Percentiles rank a stretch among this genome's conserved stretches.
Evolutionary conservation across 176 grass and related monocot species (phyloP).

Genomic region (Oryza punctata): DNA sequence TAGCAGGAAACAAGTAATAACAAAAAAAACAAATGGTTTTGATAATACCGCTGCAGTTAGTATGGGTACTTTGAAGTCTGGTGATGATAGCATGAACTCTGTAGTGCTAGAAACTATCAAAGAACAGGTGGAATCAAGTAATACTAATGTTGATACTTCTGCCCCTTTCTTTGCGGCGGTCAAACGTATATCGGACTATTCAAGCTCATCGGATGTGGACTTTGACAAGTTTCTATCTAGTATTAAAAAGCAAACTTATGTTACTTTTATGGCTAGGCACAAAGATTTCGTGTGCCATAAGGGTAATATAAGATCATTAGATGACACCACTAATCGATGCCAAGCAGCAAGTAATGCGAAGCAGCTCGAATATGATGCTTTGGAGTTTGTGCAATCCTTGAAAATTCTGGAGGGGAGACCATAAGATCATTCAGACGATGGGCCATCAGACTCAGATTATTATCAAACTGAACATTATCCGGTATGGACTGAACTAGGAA

Average conservation of each 20-base stretch:
- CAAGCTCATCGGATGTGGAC: too few relatives aligned
- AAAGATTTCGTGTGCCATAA: conserved; percentile 16
- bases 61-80: background rate
- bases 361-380: conserved; percentile 40
- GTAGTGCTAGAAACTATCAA: conserved; percentile 4
- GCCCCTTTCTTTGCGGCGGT: background rate
- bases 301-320: conserved; percentile 1
- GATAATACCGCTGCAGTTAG: background rate
- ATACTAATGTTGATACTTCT: conserved; percentile 19
- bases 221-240: too few relatives aligned
- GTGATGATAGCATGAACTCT: conserved; percentile 19
- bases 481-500: conserved; percentile 37
- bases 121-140: conserved; percentile 24
- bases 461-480: background rate
- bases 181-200: background rate
- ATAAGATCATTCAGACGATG: conserved; percentile 3
- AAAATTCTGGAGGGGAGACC: background rate
- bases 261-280: too few relatives aligned
- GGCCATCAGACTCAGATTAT: too few relatives aligned
- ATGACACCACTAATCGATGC: background rate
- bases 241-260: too few relatives aligned
- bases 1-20: conserved; percentile 31
- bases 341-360: conserved; percentile 3
- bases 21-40: conserved; percentile 10
- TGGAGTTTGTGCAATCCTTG: conserved; percentile 48